A percentile compares a stretch with the other conserved stretches of the same genome.
phyloP scores from a whole-genome alignment of 345 rosid species.

The Salix exigua region DNA sequence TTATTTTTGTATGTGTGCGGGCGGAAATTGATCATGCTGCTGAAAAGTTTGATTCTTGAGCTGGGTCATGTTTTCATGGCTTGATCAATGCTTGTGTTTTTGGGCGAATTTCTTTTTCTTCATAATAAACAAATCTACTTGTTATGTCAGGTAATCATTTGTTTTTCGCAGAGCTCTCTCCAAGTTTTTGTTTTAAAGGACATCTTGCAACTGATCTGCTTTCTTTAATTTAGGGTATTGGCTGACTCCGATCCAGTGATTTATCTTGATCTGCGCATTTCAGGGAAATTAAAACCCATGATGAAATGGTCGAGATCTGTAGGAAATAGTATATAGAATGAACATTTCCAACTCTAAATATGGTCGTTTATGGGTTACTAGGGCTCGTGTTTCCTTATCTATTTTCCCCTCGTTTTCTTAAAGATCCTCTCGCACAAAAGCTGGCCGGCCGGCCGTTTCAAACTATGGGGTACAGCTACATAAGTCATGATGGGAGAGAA shows the following conservation, averaged over 20 bases:
- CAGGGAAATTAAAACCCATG: not conserved
- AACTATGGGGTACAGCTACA: not conserved
- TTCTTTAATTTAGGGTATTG: not conserved
- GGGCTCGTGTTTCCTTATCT: not conserved
- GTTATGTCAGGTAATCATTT: not conserved
- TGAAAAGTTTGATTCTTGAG: not conserved
- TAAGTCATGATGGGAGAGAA: too few species aligned
- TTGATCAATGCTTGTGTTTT: not conserved
- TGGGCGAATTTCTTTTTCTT: not conserved
- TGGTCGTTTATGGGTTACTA: not conserved
- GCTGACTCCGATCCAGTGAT: not conserved
- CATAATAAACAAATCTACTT: not conserved
- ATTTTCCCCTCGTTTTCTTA: not conserved
- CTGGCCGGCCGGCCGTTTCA: not conserved
- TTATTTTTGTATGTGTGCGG: not conserved
- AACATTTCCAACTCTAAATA: not conserved
- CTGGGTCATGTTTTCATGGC: not conserved
- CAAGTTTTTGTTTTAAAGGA: not conserved
- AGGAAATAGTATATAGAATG: not conserved
- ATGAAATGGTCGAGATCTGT: not conserved
- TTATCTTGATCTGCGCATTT: not conserved
- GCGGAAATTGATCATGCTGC: not conserved
- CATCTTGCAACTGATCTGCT: not conserved
- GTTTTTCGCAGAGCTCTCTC: not conserved
- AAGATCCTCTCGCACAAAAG: not conserved